Evolutionary conservation across 768 basidiomycete species (phyloP).

Genomic region (Leucogyrophana mollusca): DNA sequence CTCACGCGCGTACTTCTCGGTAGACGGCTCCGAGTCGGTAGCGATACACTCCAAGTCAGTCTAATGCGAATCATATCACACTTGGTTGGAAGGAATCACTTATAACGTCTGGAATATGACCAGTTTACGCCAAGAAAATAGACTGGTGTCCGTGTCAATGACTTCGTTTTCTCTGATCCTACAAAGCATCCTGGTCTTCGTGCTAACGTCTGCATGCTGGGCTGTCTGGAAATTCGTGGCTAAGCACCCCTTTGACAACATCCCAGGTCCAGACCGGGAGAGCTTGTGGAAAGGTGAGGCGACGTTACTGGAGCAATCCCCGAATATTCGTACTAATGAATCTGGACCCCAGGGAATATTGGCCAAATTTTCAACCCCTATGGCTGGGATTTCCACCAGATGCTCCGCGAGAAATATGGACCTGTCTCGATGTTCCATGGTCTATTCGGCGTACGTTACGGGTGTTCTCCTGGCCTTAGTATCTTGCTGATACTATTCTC

Average conservation of each 20-base stretch:
- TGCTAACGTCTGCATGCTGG: not conserved
- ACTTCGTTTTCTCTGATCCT: no score
- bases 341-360: slow-evolving; percentile 31
- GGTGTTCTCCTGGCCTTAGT: not conserved
- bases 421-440: slow-evolving; percentile 45
- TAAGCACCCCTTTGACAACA: slow-evolving; percentile 8
- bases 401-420: slow-evolving; percentile 30
- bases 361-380: slow-evolving; percentile 30
- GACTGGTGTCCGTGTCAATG: no score
- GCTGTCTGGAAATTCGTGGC: slow-evolving; percentile 3
- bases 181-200: not conserved
- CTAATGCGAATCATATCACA: no score
- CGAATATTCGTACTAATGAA: not conserved
- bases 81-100: no score
- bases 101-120: no score
- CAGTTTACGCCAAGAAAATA: no score
- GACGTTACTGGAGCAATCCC: no score
- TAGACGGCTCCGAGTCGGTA: no score
- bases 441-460: slow-evolving; percentile 42
- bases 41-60: no score
- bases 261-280: slow-evolving; percentile 6
- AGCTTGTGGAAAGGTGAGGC: slow-evolving; percentile 4
- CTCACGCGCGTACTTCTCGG: no score
- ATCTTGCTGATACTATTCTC: no score
- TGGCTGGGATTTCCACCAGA: slow-evolving; percentile 37